Conservation (phyloP, 1,139 yeast genomes). For the Candida labiduridarum region DNA sequence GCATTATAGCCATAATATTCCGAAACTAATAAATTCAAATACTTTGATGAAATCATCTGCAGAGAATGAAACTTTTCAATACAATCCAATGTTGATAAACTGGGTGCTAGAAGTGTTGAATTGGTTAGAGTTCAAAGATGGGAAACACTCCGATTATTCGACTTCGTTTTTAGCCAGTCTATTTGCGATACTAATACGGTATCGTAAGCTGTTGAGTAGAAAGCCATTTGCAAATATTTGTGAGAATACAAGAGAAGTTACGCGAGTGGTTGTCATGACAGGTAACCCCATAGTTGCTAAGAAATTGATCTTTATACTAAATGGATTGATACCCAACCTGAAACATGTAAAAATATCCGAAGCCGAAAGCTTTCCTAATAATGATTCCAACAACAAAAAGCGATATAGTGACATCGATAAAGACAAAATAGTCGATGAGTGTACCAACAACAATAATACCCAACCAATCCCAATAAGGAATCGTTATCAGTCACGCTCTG, state of each 20-base stretch:
- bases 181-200: constrained; percentile 45
- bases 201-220: constrained; percentile 34
- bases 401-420: background rate
- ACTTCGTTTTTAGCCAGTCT: constrained; percentile 45
- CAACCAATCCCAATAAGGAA: constrained; percentile 1
- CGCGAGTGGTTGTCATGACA: constrained; percentile 58
- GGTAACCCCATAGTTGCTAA: constrained; percentile 65
- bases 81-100: constrained; percentile 36
- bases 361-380: background rate
- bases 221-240: constrained; percentile 32
- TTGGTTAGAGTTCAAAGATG: constrained; percentile 67
- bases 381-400: background rate
- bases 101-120: constrained; percentile 62
- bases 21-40: constrained; percentile 46
- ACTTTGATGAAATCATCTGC: constrained; percentile 30
- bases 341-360: constrained; percentile 11
- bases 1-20: constrained; percentile 45
- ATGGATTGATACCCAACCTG: constrained; percentile 46
- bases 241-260: constrained; percentile 29
- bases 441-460: background rate
- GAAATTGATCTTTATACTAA: constrained; percentile 54
- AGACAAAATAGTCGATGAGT: background rate
- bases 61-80: constrained; percentile 13
- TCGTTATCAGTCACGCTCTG: background rate
- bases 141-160: constrained; percentile 19